Evolutionary conservation across 371 early-diverging fungal species (phyloP).

Genomic region (Syncephalastrum monosporum): DNA sequence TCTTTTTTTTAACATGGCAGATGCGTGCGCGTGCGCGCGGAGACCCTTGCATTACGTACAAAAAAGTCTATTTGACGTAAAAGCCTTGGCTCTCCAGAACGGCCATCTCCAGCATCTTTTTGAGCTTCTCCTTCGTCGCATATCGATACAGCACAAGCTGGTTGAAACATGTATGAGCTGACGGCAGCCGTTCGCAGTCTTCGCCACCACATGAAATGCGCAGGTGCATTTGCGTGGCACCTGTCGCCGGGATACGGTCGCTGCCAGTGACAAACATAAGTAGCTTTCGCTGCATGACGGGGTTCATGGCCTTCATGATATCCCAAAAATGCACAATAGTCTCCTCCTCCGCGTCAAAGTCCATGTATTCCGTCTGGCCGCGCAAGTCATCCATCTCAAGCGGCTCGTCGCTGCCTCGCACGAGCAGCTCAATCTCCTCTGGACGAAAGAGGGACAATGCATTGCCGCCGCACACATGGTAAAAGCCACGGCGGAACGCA

Average conservation of each 20-base stretch:
- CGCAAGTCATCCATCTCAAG: conserved; percentile 79
- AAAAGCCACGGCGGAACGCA: conserved; percentile 90
- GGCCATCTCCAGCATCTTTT: conserved; percentile 79
- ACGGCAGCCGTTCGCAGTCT: conserved; percentile 75
- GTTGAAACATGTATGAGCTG: conserved; percentile 98
- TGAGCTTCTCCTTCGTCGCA: conserved; percentile 73
- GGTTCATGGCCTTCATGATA: conserved; percentile 71
- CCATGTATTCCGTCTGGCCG: conserved; percentile 81
- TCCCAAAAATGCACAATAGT: conserved; percentile 86
- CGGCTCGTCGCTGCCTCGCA: conserved; percentile 88
- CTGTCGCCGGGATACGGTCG: conserved; percentile 94
- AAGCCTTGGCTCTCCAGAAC: conserved; percentile 91
- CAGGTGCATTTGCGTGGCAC: conserved; percentile 74
- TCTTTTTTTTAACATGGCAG: no score
- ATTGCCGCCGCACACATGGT: conserved; percentile 89
- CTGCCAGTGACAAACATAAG: conserved; percentile 97
- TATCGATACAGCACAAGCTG: conserved; percentile 87
- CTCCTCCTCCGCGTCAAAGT: conserved; percentile 61
- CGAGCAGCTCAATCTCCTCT: conserved; percentile 95
- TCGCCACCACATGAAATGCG: conserved; percentile 81
- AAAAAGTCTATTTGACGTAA: conserved; percentile 61
- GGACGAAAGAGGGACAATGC: conserved; percentile 90
- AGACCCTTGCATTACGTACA: no score
- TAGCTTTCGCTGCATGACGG: conserved; percentile 74
- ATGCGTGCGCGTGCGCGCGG: no score